Conservation (phyloP, 345 rosid genomes). For the Excoecaria cochinchinensis region DNA sequence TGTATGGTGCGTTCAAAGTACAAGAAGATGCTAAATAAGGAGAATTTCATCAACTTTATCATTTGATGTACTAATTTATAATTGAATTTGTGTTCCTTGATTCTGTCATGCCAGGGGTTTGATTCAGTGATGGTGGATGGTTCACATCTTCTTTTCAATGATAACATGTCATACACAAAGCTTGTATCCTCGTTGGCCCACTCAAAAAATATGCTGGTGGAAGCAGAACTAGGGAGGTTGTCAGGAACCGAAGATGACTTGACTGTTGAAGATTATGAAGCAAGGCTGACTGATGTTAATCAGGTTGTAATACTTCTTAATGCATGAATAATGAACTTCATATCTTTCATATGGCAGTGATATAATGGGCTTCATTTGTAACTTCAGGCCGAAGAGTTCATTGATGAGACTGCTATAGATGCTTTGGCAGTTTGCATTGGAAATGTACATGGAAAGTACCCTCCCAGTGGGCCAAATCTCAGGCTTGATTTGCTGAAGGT, state of each 20-base stretch:
- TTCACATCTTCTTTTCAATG: slow-evolving; percentile 79
- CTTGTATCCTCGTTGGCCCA: slow-evolving; percentile 63
- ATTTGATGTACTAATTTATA: slow-evolving; percentile 3
- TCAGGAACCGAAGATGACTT: slow-evolving; percentile 96
- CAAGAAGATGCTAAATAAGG: not conserved
- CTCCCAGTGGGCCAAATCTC: slow-evolving; percentile 80
- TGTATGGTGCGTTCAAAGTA: not conserved
- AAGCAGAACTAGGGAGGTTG: slow-evolving; percentile 93
- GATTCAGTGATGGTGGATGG: slow-evolving; percentile 96
- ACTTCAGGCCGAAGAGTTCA: slow-evolving; percentile 81
- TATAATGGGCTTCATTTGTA: slow-evolving; percentile 12
- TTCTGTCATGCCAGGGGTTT: slow-evolving; percentile 57
- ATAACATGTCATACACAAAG: slow-evolving; percentile 75
- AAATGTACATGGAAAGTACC: slow-evolving; percentile 94
- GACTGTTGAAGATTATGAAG: slow-evolving; percentile 92
- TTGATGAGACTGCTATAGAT: slow-evolving; percentile 76
- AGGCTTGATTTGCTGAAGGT: slow-evolving; percentile 88
- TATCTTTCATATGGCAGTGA: slow-evolving; percentile 5
- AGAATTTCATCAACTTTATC: not conserved
- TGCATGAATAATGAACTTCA: slow-evolving; percentile 16
- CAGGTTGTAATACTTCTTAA: slow-evolving; percentile 47
- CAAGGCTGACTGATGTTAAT: slow-evolving; percentile 73
- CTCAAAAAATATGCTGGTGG: slow-evolving; percentile 67
- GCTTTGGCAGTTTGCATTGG: slow-evolving; percentile 98
- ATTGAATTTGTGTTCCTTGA: slow-evolving; percentile 18